Conservation (phyloP, 2,329 filamentous ascomycete species). For the Calcarisporium arbuscula region DNA sequence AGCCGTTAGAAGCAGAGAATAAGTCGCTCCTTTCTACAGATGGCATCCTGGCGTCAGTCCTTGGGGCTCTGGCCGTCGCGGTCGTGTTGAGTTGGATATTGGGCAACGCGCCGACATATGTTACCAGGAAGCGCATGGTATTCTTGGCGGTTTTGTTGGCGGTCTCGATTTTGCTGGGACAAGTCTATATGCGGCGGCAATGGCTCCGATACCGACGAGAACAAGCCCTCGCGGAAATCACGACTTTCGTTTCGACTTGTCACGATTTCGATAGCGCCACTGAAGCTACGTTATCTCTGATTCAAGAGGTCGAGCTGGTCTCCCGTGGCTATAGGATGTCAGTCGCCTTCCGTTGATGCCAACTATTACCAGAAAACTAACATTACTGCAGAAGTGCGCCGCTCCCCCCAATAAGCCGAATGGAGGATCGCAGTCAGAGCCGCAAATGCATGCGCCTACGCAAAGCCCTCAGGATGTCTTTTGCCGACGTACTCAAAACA, state of each 20-base stretch:
- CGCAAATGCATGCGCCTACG: conserved; percentile 77
- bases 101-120: conserved; percentile 40
- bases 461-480: conserved; percentile 63
- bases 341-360: conserved; percentile 22
- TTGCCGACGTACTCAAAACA: conserved; percentile 62
- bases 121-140: conserved; percentile 51
- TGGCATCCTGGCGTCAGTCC: conserved; percentile 40
- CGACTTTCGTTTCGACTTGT: conserved; percentile 63
- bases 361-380: conserved; percentile 8
- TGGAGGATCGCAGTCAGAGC: conserved; percentile 76
- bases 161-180: conserved; percentile 49
- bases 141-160: conserved; percentile 46
- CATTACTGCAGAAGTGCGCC: conserved; percentile 65
- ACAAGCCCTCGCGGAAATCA: conserved; percentile 64
- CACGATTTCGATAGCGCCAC: conserved; percentile 76
- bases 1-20: too few relatives aligned
- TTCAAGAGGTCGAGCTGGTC: conserved; percentile 94
- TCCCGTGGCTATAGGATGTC: conserved; percentile 84
- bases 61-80: conserved; percentile 55
- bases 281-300: conserved; percentile 69
- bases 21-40: conserved; percentile 34
- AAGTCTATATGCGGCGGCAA: conserved; percentile 69
- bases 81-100: conserved; percentile 68
- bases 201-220: conserved; percentile 75
- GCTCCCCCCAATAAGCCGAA: conserved; percentile 81